Evolutionary conservation across 495 filamentous ascomycete species (phyloP), one percentile per base, ranked within the genome.

Genomic region (Elaphomyces granulatus): DNA sequence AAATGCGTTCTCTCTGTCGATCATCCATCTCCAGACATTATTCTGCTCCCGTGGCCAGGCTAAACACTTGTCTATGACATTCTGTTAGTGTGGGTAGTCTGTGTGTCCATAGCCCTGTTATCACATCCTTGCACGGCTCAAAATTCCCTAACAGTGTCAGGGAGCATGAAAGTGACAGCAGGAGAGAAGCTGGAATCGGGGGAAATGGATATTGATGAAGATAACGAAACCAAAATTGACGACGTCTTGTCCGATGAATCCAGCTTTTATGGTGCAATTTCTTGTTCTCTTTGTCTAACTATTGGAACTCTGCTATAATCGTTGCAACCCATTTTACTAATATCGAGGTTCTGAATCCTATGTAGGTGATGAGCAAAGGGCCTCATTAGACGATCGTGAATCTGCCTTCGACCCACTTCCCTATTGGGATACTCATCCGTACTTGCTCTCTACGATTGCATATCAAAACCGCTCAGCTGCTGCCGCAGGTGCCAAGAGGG

Each of bases 111-210:
- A n/a, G n/a, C n/a, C n/a, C n/a, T n/a, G n/a, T n/a, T n/a, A 92
- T 68, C 16, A 82, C 58, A 48, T 81, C 68, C n/a, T 68, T 63
- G 52, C 76, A 75, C 40, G 79, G 64, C 52, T 85, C 83, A 39
- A 87, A 86, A 42, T 82, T 70, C 2, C 81, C 79, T 15, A 90
- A 65, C 8, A 90, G 68, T 8, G 83, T 87, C 8, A 87, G 70
- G 34, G 74, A 70, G 20, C 73, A 81, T 42, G 80, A 73, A 8
- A 88, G 71, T 1, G 67, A 58, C 0, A 81, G 68, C 2, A 96
- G 68, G 45, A 88, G 80, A 19, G 65, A 64, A 40, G 59, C 45
- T 8, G 72, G 45, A 44, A 96, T 81, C 26, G 88, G 84, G 20
- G 58, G 55, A 65, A 95, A 94, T 35, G 90, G 83, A 38, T 6